Conservation (phyloP, 352 stramenopile genomes). For the Globisporangium canariense region DNA sequence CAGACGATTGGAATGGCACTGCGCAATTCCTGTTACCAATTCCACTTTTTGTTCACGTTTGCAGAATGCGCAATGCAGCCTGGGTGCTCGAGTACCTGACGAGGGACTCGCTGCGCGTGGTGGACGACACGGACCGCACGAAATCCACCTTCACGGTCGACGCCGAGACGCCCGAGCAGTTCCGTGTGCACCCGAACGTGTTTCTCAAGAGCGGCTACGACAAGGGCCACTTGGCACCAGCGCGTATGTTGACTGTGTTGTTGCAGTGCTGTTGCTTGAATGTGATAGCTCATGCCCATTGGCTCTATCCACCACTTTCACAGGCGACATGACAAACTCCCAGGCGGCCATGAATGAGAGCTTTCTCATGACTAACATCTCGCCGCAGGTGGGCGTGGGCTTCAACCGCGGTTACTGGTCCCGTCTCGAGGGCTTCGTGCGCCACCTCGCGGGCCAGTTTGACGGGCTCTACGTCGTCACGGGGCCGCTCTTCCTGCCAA, state of each 20-base stretch:
- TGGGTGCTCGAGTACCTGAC: constrained; percentile 88
- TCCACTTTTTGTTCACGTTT: background rate
- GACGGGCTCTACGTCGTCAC: constrained; percentile 90
- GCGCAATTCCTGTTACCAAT: background rate
- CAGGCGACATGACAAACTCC: constrained; percentile 84
- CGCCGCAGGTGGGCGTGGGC: constrained; percentile 84
- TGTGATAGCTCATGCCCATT: background rate
- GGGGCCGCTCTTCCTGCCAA: constrained; percentile 91
- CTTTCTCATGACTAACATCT: constrained; percentile 96
- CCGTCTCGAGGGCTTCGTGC: constrained; percentile 83
- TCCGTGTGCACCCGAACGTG: constrained; percentile 84
- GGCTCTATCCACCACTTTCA: no score
- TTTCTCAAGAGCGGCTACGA: constrained; percentile 93
- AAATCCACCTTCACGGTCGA: constrained; percentile 90
- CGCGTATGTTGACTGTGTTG: constrained; percentile 33
- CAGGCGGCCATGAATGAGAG: constrained; percentile 90
- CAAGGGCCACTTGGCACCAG: constrained; percentile 92
- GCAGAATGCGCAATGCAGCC: constrained; percentile 74
- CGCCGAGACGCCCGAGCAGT: constrained; percentile 54
- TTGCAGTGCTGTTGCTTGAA: background rate
- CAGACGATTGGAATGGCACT: background rate
- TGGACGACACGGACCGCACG: constrained; percentile 70
- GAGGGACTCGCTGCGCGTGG: constrained; percentile 55
- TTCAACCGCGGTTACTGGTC: constrained; percentile 91
- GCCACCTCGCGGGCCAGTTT: constrained; percentile 73